Base-by-base conservation (phyloP, 192 early-diverging fungal species). In the Linderina pennispora region DNA sequence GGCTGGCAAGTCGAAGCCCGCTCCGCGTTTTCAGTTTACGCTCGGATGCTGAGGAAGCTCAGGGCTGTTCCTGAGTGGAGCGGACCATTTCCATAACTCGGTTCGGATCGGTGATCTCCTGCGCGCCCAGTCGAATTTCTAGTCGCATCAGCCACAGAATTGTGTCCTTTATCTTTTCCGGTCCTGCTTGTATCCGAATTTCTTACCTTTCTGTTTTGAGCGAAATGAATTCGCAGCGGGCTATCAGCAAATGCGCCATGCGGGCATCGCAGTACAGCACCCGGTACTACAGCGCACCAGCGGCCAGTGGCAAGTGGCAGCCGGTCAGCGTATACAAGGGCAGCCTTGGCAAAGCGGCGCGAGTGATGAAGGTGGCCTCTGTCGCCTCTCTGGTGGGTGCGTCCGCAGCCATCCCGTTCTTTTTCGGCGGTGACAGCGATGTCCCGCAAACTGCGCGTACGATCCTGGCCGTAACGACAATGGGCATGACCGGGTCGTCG, bases 361-460 rank as follows among this genome's bases (percentile, higher is more conserved):
- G 46, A 10, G 43, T 72, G 24, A 72, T 72, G 68, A 72, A 72
- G 23, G 44, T 72, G 11, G 68, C 68, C 0, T 72, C 68, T 0
- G 50, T 72, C 1, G 56, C 68, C 0, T 72, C 68, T 1, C 32
- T 72, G 2, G 57, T 72, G 1, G 68, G 68, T 0, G 68, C 61
- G 1, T 42, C 45, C 8, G 61, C 61, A 15, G 68, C 68, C 2
- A 42, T 72, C 3, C 68, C 68, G 13, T 53, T 72, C 11, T 72
- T 64, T 39, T 72, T 72, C 24, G 20, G 49, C 4, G 68, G 51
- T 13, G 42, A 59, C 18, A 72, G 68, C 57, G 61, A 64, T 16
- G 62, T 72, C 3, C 68, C 68, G 2, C 33, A 40, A 0, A 43
- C 48, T 13, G 68, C 68, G 8, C 68, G 68, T 16, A 46, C 53